Base-by-base conservation (phyloP, 495 filamentous ascomycete genomes). In the Tetracladium marchalianum region DNA sequence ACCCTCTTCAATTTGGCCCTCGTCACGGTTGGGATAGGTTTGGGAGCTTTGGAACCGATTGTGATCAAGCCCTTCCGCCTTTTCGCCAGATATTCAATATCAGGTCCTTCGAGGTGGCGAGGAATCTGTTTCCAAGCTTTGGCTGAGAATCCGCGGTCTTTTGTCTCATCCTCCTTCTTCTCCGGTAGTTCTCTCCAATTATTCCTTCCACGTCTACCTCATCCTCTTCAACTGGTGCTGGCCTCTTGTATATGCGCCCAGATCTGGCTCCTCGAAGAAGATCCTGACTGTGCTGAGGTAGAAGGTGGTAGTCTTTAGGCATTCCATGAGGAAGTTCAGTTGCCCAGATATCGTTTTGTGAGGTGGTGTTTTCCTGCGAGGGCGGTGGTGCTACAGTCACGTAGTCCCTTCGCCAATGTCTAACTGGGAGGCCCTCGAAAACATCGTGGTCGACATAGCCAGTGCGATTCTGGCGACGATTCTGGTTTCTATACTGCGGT, bases 391-490 rank as follows among this genome's bases (percentile, higher is more conserved):
- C 84, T 52, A 93, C 64, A 32, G 71, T 84, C 24, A 90, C 77
- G 63, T 65, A 69, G 56, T 82, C 76, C 44, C 78, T 77, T 47
- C 82, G 77, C 87, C 90, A 98, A 72, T 93, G 86, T 47, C 90
- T 84, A 39, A 98, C 80, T 15, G 92, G 92, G 5, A 98, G 72
- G 37, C 92, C 89, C 64, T 97, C 90, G 51, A 95, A 92, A 55
- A 96, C 80, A 70, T 98, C 93, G 61, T 95, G 87, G 56, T 97
- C 92, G 37, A 84, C 77, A 59, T 84, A 81, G 44, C 72, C 75
- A 33, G 77, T 68, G 18, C 85, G 80, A 39, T 82, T 82, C 56
- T 85, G 76, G 44, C 81, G 81, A 52, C 84, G 80, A 50, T 78
- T 84, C 57, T 73, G 75, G 50, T 70, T 79, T 45, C 51, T 39